Percentiles rank a stretch among this genome's conserved stretches.
phyloP scores from a whole-genome alignment of 208 protist species.

The Acanthamoeba lenticulata region DNA sequence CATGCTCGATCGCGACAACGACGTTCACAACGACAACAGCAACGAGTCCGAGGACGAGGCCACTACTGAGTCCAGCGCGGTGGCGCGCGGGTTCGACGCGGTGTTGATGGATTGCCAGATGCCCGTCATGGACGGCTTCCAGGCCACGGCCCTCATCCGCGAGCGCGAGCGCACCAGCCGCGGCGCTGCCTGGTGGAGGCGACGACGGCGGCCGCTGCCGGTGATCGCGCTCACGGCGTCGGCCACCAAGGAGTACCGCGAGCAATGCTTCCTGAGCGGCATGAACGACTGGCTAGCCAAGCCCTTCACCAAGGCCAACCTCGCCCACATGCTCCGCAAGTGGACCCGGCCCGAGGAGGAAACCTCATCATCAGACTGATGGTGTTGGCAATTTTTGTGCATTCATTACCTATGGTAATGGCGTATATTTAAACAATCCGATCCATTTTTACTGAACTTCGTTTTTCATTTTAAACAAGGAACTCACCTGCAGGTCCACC shows the following conservation, averaged over 20 bases:
- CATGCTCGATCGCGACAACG: not conserved
- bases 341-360: not conserved
- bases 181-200: too few relatives aligned
- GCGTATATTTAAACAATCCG: too few relatives aligned
- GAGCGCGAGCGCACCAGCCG: not conserved
- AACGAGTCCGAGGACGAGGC: not conserved
- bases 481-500: too few relatives aligned
- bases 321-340: constrained; percentile 26
- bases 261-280: not conserved
- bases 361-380: too few relatives aligned
- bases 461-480: too few relatives aligned
- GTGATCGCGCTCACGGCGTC: constrained; percentile 52
- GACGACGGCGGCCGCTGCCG: not conserved
- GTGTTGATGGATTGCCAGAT: constrained; percentile 63
- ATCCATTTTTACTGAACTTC: too few relatives aligned
- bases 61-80: too few relatives aligned
- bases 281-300: constrained; percentile 63
- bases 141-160: not conserved
- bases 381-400: too few relatives aligned
- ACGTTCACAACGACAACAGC: not conserved
- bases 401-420: too few relatives aligned
- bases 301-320: constrained; percentile 55
- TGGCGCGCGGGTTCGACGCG: constrained; percentile 15
- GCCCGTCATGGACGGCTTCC: constrained; percentile 58
- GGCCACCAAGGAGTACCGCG: constrained; percentile 46